Percentiles rank a stretch among this genome's conserved stretches.
Conservation (phyloP, 495 filamentous ascomycete genomes). For the Lasiosphaeris hirsuta region DNA sequence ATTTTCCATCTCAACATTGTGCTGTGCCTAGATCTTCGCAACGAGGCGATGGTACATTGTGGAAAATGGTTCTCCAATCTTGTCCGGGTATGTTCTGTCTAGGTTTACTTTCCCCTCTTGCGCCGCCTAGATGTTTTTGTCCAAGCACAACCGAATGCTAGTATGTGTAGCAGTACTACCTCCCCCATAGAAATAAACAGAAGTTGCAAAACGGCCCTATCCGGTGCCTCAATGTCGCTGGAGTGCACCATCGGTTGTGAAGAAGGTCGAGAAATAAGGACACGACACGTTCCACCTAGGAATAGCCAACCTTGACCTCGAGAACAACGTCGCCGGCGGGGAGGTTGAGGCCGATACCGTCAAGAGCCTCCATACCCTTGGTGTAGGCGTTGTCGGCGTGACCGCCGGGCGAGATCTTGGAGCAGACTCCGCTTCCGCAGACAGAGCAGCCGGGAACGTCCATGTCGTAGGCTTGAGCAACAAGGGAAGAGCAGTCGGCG, state of each 20-base stretch:
- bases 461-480: slow-evolving; percentile 28
- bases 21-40: too few relatives aligned
- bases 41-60: too few relatives aligned
- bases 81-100: too few relatives aligned
- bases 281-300: neutral
- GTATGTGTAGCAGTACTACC: too few relatives aligned
- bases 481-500: slow-evolving; percentile 37
- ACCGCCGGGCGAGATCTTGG: slow-evolving; percentile 32
- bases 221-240: slow-evolving; percentile 11
- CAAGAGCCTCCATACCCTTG: slow-evolving; percentile 32
- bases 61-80: too few relatives aligned
- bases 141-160: too few relatives aligned
- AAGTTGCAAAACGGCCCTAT: slow-evolving; percentile 12
- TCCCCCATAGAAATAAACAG: neutral
- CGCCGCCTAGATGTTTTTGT: too few relatives aligned
- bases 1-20: too few relatives aligned
- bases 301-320: slow-evolving; percentile 26
- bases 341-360: slow-evolving; percentile 38
- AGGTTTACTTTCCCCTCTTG: too few relatives aligned
- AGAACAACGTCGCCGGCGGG: slow-evolving; percentile 14
- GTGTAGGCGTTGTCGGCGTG: slow-evolving; percentile 35
- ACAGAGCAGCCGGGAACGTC: slow-evolving; percentile 34
- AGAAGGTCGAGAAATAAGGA: slow-evolving; percentile 10
- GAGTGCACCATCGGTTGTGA: slow-evolving; percentile 19
- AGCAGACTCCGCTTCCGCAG: slow-evolving; percentile 30